Conservation (phyloP, 345 rosid genomes). For the Aquilaria sinensis region DNA sequence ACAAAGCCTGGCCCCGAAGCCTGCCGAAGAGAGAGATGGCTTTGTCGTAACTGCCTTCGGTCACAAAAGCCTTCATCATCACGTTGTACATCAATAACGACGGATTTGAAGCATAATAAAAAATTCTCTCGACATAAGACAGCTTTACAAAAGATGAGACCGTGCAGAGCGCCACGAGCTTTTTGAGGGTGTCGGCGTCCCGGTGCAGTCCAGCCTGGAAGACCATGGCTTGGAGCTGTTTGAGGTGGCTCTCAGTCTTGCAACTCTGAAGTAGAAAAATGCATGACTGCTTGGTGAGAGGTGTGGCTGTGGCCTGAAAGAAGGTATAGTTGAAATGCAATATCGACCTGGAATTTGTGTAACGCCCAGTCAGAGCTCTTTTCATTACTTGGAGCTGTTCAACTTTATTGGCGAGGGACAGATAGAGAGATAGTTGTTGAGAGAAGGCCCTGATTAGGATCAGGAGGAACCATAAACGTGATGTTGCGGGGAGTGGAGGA, state of each 20-base stretch:
- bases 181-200: conserved; percentile 25
- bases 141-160: conserved; percentile 30
- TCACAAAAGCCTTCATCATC: conserved; percentile 51
- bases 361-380: no score
- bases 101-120: conserved; percentile 21
- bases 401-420: no score
- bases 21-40: conserved; percentile 39
- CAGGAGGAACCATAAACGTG: no score
- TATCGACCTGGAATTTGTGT: no score
- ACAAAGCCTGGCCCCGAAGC: conserved; percentile 43
- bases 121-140: conserved; percentile 28
- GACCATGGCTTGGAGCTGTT: conserved; percentile 42
- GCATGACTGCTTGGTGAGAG: conserved; percentile 17
- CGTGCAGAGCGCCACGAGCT: conserved; percentile 36
- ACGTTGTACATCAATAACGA: conserved; percentile 44
- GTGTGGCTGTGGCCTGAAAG: neutral
- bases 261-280: conserved; percentile 34
- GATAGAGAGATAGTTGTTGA: no score
- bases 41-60: conserved; percentile 26
- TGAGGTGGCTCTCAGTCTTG: conserved; percentile 31
- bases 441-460: no score
- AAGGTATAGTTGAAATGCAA: no score
- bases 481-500: no score
- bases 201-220: conserved; percentile 36
- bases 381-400: no score